phyloP scores from a whole-genome alignment of 2,329 filamentous ascomycete genomes.

The Apiospora saccharicola region DNA sequence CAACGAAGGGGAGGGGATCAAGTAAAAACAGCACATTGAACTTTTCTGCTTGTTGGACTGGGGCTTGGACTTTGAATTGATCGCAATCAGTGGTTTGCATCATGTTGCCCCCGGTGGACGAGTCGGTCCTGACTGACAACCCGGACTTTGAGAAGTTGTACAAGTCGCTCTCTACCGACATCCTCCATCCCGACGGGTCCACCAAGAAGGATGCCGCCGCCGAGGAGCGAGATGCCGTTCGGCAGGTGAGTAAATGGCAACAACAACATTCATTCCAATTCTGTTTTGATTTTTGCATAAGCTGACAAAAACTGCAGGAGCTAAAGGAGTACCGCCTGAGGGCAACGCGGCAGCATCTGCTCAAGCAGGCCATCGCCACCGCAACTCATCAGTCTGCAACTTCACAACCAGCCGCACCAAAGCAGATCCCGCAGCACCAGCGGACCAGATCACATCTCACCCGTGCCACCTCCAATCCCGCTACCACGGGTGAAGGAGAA shows the following conservation, averaged over 20 bases:
- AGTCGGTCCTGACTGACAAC: constrained; percentile 60
- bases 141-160: constrained; percentile 68
- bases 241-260: constrained; percentile 50
- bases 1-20: neutral
- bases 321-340: constrained; percentile 57
- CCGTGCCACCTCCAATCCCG: constrained; percentile 29
- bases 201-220: constrained; percentile 59
- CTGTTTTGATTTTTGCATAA: neutral
- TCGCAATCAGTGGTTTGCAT: constrained; percentile 22
- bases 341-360: constrained; percentile 57
- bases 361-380: constrained; percentile 58
- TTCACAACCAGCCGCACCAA: constrained; percentile 32
- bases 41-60: too few species aligned
- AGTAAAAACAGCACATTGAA: neutral
- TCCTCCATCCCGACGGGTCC: constrained; percentile 66
- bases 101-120: constrained; percentile 68
- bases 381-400: constrained; percentile 43
- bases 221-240: constrained; percentile 57
- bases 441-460: constrained; percentile 8
- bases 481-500: constrained; percentile 27
- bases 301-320: constrained; percentile 46
- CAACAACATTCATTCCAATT: too few species aligned
- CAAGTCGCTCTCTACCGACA: constrained; percentile 57
- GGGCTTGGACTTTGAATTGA: neutral
- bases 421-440: constrained; percentile 33